These are phyloP conservation scores for Vitis amurensis DNA, from an alignment of 164 flowering plant genomes.

Conservation along the genomic window DNA sequence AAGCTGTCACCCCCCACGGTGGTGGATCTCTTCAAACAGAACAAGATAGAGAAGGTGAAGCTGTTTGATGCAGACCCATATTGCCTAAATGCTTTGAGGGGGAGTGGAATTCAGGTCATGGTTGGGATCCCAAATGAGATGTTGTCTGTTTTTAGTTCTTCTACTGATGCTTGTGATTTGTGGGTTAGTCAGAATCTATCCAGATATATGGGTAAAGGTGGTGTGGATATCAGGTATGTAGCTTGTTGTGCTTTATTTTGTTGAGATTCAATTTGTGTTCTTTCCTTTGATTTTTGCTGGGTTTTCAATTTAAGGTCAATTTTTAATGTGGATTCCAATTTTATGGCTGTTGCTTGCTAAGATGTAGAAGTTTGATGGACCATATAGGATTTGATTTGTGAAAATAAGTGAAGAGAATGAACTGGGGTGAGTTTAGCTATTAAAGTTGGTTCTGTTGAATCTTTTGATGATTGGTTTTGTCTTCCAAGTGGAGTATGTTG, in stretches of 20 bases:
- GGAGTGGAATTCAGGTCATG: slow-evolving; percentile 82
- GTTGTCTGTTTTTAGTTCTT: slow-evolving; percentile 51
- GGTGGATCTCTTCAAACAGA: slow-evolving; percentile 68
- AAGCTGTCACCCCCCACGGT: slow-evolving; percentile 62
- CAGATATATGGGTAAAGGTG: slow-evolving; percentile 51
- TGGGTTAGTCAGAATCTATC: slow-evolving; percentile 81
- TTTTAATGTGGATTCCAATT: neutral
- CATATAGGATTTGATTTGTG: neutral
- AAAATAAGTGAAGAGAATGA: neutral
- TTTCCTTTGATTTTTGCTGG: neutral
- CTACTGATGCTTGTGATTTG: slow-evolving; percentile 59
- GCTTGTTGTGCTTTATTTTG: neutral
- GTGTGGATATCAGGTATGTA: slow-evolving; percentile 71
- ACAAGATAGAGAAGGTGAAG: slow-evolving; percentile 78
- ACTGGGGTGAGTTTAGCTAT: neutral
- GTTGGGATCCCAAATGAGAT: slow-evolving; percentile 90
- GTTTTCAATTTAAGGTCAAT: neutral
- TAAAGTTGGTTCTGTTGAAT: too few relatives aligned
- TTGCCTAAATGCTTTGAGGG: slow-evolving; percentile 51
- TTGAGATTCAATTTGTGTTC: neutral
- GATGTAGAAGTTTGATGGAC: neutral
- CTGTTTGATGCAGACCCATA: slow-evolving; percentile 76
- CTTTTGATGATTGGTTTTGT: too few relatives aligned
- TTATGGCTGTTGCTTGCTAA: neutral
- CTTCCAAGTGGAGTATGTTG: neutral